Evolutionary conservation across 2,329 filamentous ascomycete species (phyloP).

Genomic region (Mycosphaerella sp.): DNA sequence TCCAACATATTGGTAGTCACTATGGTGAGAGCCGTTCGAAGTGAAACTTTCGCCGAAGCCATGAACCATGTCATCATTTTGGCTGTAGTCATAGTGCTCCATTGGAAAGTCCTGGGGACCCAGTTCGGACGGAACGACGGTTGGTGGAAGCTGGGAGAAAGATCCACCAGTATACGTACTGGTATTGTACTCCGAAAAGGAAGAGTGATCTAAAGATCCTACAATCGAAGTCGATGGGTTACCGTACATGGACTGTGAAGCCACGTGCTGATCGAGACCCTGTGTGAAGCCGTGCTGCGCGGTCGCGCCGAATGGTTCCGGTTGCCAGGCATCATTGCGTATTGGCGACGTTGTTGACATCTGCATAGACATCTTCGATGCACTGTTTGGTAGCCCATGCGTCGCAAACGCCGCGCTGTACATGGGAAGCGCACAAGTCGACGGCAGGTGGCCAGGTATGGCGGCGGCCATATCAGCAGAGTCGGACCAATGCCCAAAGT

Average conservation of each 20-base stretch:
- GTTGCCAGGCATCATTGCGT: slow-evolving; percentile 4
- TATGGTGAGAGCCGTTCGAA: slow-evolving; percentile 8
- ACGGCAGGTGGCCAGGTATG: slow-evolving; percentile 1
- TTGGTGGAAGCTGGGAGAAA: slow-evolving; percentile 10
- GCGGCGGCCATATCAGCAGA: slow-evolving; percentile 11
- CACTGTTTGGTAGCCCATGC: background rate
- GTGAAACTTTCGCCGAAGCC: slow-evolving; percentile 16
- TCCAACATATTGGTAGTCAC: slow-evolving; percentile 12
- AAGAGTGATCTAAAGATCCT: slow-evolving; percentile 12
- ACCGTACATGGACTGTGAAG: slow-evolving; percentile 12
- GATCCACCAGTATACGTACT: background rate
- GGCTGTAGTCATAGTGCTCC: slow-evolving; percentile 16
- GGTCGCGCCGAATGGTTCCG: background rate
- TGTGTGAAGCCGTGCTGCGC: slow-evolving; percentile 4
- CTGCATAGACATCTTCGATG: background rate
- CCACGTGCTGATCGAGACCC: slow-evolving; percentile 5
- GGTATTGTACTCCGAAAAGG: slow-evolving; percentile 7
- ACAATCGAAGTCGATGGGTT: slow-evolving; percentile 6
- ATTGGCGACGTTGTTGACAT: slow-evolving; percentile 6
- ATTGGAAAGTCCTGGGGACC: slow-evolving; percentile 20
- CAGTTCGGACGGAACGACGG: slow-evolving; percentile 26
- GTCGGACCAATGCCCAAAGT: slow-evolving; percentile 16
- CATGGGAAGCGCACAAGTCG: slow-evolving; percentile 13
- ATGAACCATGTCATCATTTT: slow-evolving; percentile 9
- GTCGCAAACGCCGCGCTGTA: slow-evolving; percentile 8